These are phyloP conservation scores for Solanum hybrid DNA, from an alignment of 305 asterid species.

Conservation along the genomic window DNA sequence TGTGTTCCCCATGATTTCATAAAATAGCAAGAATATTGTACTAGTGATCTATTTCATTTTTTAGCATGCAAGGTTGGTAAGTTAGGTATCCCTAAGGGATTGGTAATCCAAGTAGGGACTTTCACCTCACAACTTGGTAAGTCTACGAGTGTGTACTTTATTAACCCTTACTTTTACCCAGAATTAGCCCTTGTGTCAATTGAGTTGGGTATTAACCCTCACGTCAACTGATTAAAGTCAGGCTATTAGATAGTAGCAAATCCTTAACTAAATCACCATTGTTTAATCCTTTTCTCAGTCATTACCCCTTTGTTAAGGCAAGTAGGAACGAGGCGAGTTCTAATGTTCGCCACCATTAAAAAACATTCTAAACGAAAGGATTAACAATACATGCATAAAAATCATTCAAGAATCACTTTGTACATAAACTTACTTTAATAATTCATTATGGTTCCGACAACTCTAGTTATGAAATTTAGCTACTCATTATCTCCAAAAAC, in stretches of 20 bases:
- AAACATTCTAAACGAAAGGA: neutral
- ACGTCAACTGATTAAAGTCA: neutral
- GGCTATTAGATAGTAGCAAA: neutral
- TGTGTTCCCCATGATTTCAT: neutral
- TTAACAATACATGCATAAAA: neutral
- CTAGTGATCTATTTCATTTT: neutral
- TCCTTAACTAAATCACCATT: neutral
- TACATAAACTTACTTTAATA: neutral
- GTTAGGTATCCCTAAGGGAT: neutral
- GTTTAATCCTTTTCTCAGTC: neutral
- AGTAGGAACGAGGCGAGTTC: neutral
- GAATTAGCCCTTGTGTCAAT: neutral
- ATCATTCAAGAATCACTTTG: neutral
- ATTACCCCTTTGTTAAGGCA: neutral
- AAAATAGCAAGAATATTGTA: neutral
- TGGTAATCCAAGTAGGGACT: neutral
- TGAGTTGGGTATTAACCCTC: neutral
- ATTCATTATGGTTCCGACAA: neutral
- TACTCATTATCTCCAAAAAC: neutral
- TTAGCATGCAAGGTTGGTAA: neutral
- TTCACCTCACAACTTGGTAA: neutral
- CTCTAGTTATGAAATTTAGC: neutral
- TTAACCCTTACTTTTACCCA: neutral
- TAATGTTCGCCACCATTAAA: neutral
- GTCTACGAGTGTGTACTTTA: neutral